Evolutionary conservation across 345 rosid species (phyloP), one percentile per base, ranked within the genome.

Genomic region (Euphorbia peplus): DNA sequence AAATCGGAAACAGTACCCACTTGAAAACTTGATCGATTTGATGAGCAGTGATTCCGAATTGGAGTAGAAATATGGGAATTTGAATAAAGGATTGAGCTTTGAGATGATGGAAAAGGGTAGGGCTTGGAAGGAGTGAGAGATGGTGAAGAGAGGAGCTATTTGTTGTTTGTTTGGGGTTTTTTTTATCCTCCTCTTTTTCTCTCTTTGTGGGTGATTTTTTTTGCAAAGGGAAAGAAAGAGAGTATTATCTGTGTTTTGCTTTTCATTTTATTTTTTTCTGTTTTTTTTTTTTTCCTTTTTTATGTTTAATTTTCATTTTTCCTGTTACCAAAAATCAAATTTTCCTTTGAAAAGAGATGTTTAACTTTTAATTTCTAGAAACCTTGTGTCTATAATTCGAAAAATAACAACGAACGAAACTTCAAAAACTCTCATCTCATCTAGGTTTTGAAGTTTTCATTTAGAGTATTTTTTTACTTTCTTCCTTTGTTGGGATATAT

Each of bases 121-220:
- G 60, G 60, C 54, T 22, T 42, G 22, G 51, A 22, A 42, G 69
- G 69, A 64, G 69, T 42, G 62, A 71, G 61, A 63, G 47, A 70
- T n/a, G n/a, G n/a, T n/a, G n/a, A n/a, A n/a, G 63, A 14, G 32
- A 70, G 37, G 67, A 61, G 60, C 51, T 44, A 44, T 44, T 44
- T 12, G 50, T 44, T n/a, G n/a, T n/a, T n/a, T n/a, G n/a, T n/a
- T n/a, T 44, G 12, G 50, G 50, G 50, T 44, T 44, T 44, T 15
- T n/a, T n/a, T n/a, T n/a, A n/a, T n/a, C 50, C 18, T 44, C 8
- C 42, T 56, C 48, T 54, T 41, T 26, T 18, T 9, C 25, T 9
- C 25, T 46, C 42, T 58, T 1, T 44, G 21, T 63, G 63, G 22
- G 52, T 60, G 25, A 51, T 24, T 55, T 42, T 53, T 53, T 41